Evolutionary conservation across 2,329 filamentous ascomycete species (phyloP), one percentile per base, ranked within the genome.

Genomic region (Pyricularia grisea): DNA sequence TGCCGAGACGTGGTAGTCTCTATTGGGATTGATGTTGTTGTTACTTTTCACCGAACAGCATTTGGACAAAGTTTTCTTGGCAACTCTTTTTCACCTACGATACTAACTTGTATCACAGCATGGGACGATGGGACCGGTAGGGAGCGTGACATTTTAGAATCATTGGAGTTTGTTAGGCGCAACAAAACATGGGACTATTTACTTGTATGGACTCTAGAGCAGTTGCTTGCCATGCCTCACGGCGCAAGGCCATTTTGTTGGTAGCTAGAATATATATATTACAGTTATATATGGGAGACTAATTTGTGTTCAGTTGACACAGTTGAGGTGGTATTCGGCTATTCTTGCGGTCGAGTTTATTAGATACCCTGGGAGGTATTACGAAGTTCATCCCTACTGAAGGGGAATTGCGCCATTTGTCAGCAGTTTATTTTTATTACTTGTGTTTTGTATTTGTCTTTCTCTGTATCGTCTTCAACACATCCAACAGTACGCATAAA

Each of bases 1-100:
- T 84, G 93, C 94, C 70, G 94, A 90, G 81, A 90, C 88, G 6
- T 90, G 88, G 88, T 90, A 76, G 77, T 69, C 42, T 69, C 42
- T 55, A 7, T 55, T 20, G 42, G 20, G 2, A 11, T 5, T 25
- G 67, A 20, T 64, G 12, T 64, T 64, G 60, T 14, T 27, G 25
- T 17, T 27, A 25, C 27, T 63, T 25, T 33, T 17, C 60, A 30
- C 25, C 60, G 23, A 7, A 30, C 28, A 27, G 12, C 60, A 30
- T 64, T 64, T 64, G 25, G 17, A 17, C n/a, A 20, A 55, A n/a
- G 10, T 55, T 55, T 55, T 55, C 33, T 55, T 55, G 42, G 42
- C 42, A 55, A 55, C 42, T n/a, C 5, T 55, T 55, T 55, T 55
- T n/a, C 5, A n/a, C 42, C 42, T 55, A 55, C 42, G 42, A 55